Evolutionary conservation across 2,329 filamentous ascomycete genomes (phyloP).

Genomic region (Colletotrichum limetticola): DNA sequence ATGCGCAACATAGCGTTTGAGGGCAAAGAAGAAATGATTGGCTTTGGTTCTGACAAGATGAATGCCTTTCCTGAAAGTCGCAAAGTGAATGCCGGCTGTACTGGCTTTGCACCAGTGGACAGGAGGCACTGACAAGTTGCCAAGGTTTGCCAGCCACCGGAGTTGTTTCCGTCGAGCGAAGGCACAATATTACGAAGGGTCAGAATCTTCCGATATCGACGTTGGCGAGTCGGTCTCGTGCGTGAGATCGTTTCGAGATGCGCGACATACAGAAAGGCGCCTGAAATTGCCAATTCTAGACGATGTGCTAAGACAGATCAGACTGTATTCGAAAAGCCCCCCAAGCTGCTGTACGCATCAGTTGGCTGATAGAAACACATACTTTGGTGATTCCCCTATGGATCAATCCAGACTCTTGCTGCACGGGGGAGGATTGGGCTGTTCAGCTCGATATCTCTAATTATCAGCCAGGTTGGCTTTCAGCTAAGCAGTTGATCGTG

Average conservation of each 20-base stretch:
- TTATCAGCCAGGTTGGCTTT: background rate
- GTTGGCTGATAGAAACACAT: background rate
- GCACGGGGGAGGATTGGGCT: background rate
- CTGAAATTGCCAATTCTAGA: background rate
- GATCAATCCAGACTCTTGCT: background rate
- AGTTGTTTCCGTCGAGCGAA: background rate
- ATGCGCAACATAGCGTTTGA: background rate
- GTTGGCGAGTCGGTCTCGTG: background rate
- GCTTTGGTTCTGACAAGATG: background rate
- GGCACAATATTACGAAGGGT: background rate
- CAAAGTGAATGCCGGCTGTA: background rate
- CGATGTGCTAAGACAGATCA: background rate
- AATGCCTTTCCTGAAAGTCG: background rate
- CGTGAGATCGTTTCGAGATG: background rate
- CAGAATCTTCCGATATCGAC: background rate
- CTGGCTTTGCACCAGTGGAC: too few relatives aligned
- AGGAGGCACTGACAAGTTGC: too few relatives aligned
- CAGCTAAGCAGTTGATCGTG: background rate
- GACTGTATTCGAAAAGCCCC: background rate
- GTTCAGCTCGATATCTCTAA: background rate
- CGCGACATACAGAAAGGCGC: background rate
- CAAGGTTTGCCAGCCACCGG: background rate
- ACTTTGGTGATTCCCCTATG: background rate
- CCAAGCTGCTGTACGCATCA: background rate
- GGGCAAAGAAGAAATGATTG: background rate